Evolutionary conservation across 331 rosid genomes (phyloP).

Genomic region (Cydonia oblonga): DNA sequence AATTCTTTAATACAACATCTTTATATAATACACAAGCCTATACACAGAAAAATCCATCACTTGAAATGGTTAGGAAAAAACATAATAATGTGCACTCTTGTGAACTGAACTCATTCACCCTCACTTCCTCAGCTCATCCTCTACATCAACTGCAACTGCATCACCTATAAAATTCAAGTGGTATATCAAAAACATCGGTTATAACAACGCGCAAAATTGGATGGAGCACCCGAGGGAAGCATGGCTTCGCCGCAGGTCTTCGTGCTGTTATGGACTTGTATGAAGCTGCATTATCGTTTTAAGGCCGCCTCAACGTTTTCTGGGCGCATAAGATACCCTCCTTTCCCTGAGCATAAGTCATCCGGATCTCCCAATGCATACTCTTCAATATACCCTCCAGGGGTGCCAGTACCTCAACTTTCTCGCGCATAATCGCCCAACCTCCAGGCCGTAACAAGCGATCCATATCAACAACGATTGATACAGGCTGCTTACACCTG

Average conservation of each 20-base stretch:
- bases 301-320: slow-evolving; percentile 83
- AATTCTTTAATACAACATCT: not conserved
- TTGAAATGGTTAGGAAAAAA: not conserved
- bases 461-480: slow-evolving; percentile 89
- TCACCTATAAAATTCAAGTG: not conserved
- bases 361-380: slow-evolving; percentile 66
- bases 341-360: slow-evolving; percentile 57
- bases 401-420: slow-evolving; percentile 62
- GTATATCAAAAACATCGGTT: not conserved
- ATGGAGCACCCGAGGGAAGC: not conserved
- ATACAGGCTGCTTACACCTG: slow-evolving; percentile 81
- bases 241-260: not conserved
- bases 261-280: not conserved
- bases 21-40: not conserved
- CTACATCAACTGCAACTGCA: not conserved
- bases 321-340: slow-evolving; percentile 85
- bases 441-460: slow-evolving; percentile 83
- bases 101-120: not conserved
- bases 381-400: slow-evolving; percentile 64
- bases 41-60: not conserved
- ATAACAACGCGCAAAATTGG: not conserved
- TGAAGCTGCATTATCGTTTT: not conserved
- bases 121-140: not conserved
- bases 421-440: slow-evolving; percentile 78
- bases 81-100: not conserved